Evolutionary conservation across 1,284 basidiomycete genomes (phyloP), one percentile per base, ranked within the genome.

Genomic region (Sporisorium exsertum): DNA sequence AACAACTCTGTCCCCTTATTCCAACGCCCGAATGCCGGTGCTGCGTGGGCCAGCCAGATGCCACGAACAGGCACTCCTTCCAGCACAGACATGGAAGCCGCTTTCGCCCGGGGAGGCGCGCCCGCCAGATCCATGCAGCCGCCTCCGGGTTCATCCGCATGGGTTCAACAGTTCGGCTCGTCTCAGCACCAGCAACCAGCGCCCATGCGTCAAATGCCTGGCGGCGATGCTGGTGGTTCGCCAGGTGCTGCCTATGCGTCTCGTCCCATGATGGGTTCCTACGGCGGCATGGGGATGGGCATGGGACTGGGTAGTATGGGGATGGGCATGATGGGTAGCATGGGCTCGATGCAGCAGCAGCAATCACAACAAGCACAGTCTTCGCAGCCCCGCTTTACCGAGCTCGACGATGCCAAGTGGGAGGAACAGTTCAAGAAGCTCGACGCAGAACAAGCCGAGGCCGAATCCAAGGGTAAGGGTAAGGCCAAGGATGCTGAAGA

Each of bases 361-460:
- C 60, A 64, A 33, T 55, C 68, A n/a, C 58, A 70, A 43, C 65
- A 74, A 54, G 24, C 57, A 2, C 74, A 78, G 33, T 33, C 65
- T 6, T 40, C 64, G 16, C 58, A 62, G 20, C 67, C 67, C 13
- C 74, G 77, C 18, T 78, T 83, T 52, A 64, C 67, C 58, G 83
- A 85, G 57, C 72, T 84, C 29, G 78, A 82, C 55, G 77, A 85
- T 27, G 72, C 77, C 8, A 62, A 77, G 32, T 83, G 81, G 82
- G 80, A 85, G 49, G 84, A 79, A 51, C 75, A 85, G 49, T 84
- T 84, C 67, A 70, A 74, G 57, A 77, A 75, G 53, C 74, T 84
- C 29, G 83, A 84, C 45, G 81, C 60, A 5, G 78, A 76, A 53
- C 72, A 78, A 2, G 56, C 66, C 45, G 60, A 78, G 40, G 67